Base-by-base conservation (phyloP, 306 rosid species). In the Lupinus albus region DNA sequence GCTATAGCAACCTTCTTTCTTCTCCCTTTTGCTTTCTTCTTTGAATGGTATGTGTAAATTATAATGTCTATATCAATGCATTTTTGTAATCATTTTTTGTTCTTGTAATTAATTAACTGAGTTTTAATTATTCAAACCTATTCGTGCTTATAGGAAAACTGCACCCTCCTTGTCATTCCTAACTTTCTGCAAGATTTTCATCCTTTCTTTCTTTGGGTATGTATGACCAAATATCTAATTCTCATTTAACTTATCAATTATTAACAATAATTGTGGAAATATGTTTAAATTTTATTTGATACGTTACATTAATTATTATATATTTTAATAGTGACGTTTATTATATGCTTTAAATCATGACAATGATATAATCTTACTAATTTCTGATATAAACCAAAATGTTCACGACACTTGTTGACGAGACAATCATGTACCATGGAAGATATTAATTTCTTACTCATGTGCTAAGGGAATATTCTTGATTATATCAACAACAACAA, bases 141-240 rank as follows among this genome's bases (percentile, higher is more conserved):
- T 0, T 6, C 61, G 2, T 75, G n/a, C 11, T 0, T 57, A 38
- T 59, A 87, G 90, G 87, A 87, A 81, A 78, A 53, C 46, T 63
- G 75, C 79, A 32, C 80, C 85, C 0, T 84, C 80, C 1, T 73
- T 89, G 52, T 13, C 93, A 16, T 79, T 87, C 44, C 4, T 15
- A 32, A 82, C 80, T 63, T 83, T 87, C 80, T 80, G 83, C 91
- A 85, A 83, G 83, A 85, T 89, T 44, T 89, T 84, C 49, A 64
- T 87, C 58, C 83, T 89, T 47, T 82, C 96, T 2, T 59, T 87
- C 2, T 72, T 16, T 16, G 96, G 96, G 96, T 89, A 78, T 2
- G 44, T 7, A 35, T 8, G 71, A 61, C 7, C 38, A 57, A 20
- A 61, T 16, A 39, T 61, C 3, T n/a, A 58, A 8, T 39, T 60